Base-by-base conservation (phyloP, 495 filamentous ascomycete species). In the Penicillium soppii region DNA sequence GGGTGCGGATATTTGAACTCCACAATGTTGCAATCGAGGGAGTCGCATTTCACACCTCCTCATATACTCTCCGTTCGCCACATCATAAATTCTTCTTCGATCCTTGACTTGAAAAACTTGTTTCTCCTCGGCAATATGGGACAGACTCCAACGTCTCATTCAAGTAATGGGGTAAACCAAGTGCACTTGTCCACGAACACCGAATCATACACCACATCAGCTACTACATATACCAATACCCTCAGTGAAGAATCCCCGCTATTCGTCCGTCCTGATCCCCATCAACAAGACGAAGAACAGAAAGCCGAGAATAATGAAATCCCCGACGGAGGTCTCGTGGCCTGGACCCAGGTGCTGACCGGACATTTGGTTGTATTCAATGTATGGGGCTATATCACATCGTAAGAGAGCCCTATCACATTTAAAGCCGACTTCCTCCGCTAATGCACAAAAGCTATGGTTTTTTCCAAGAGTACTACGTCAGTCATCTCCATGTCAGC, bases 391-490 rank as follows among this genome's bases (percentile, higher is more conserved):
- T 81, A 82, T 58, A 77, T 83, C 55, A 77, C 79, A 23, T 49
- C 47, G 47, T 49, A 41, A 49, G 47, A 22, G 25, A 22, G 10
- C 47, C 12, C 2, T 4, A 9, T 49, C 21, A 26, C 20, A 36
- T 47, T 8, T 5, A 9, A 25, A 21, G n/a, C 13, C 19, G 19
- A 25, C 23, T 8, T 1, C 13, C 15, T 6, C 27, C 20, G 20
- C 21, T 49, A 9, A 49, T 17, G 0, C 13, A 32, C 13, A 26
- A 7, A 56, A 80, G 81, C 4, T 89, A 85, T 53, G 87, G 86
- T 15, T 69, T 88, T 3, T 90, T 89, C 64, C 88, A 90, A 53
- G 63, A 79, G 0, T 83, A 89, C 68, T 91, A 90, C 59, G 71
- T 73, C 15, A 50, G 67, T 0, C 58, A 57, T 3, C 58, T 77